Conservation (phyloP, 208 protist genomes). For the Strigomonas culicis region DNA sequence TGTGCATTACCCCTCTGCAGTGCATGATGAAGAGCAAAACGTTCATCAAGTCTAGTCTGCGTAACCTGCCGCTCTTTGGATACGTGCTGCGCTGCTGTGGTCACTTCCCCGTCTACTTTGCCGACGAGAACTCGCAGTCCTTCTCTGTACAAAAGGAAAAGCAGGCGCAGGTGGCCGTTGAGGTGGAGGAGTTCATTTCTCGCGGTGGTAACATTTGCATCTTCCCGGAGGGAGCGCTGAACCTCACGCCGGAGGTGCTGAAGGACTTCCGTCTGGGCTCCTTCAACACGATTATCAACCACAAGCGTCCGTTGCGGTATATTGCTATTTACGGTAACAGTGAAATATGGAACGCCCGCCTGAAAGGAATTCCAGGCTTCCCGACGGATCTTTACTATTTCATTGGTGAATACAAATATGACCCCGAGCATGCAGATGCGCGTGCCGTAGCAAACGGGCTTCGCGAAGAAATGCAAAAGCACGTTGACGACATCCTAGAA, state of each 20-base stretch:
- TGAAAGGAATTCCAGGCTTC: conserved; percentile 49
- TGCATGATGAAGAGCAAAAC: conserved; percentile 40
- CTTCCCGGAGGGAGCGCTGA: conserved; percentile 77
- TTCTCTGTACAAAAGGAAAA: conserved; percentile 72
- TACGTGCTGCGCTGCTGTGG: conserved; percentile 47
- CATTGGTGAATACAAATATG: conserved; percentile 52
- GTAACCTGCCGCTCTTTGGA: conserved; percentile 60
- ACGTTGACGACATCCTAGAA: conserved; percentile 48
- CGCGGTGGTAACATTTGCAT: conserved; percentile 48
- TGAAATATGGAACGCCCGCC: conserved; percentile 47
- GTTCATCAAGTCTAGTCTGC: conserved; percentile 60
- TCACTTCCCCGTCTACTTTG: conserved; percentile 81
- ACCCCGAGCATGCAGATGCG: conserved; percentile 31
- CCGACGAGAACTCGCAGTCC: conserved; percentile 25
- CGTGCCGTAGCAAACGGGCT: conserved; percentile 28
- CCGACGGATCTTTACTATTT: conserved; percentile 61
- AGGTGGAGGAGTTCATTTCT: conserved; percentile 40
- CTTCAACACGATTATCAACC: conserved; percentile 53
- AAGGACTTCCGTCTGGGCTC: conserved; percentile 64
- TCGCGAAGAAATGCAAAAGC: conserved; percentile 57
- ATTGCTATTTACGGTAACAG: conserved; percentile 47
- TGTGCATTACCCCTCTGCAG: conserved; percentile 30
- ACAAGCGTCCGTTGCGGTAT: conserved; percentile 46
- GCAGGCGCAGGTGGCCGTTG: conserved; percentile 47
- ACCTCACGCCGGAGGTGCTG: conserved; percentile 45